Evolutionary conservation across 192 early-diverging fungal species (phyloP), one percentile per base, ranked within the genome.

Genomic region (Chytriomyces sp.): DNA sequence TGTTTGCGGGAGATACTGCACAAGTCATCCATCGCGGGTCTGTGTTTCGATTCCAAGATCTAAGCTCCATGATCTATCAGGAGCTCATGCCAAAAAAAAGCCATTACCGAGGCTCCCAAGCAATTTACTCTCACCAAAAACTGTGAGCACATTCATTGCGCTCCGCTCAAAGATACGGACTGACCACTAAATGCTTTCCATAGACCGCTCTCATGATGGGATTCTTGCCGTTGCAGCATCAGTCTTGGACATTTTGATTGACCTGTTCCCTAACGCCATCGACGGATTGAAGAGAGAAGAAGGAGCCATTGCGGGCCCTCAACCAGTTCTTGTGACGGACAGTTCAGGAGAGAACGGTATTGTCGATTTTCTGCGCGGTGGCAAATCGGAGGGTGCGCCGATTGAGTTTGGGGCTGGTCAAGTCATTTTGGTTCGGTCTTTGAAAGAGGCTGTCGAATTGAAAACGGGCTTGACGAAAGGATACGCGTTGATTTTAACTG

Each of bases 1-100:
- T 79, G 77, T 79, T 79, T 77, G 77, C 77, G 44, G 77, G 77
- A 62, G 77, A 79, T 49, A 79, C 77, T 10, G 77, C 77, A 5
- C 77, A 79, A 62, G 61, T 64, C 18, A 79, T 79, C 61, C 50
- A 53, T 77, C 74, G 77, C 9, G 77, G 77, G 0, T 79, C 77
- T 26, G 67, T 62, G 20, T 79, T 79, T 35, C 69, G 77, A 13
- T 79, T 79, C 6, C 59, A 79, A 65, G 77, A 77, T 28, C 48
- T 79, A 23, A 35, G 61, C 5, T 8, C 60, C 62, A 79, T 79
- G 77, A 79, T 79, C 23, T 79, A 79, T 45, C 23, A 45, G 16
- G 46, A 8, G 10, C 45, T 79, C 13, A n/a, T 28, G 9, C 45
- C 53, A 2, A 43, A 6, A 45, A n/a, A 75, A 71, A 76, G 62